These are phyloP conservation scores for Penicillium lividum DNA, from an alignment of 495 filamentous ascomycete genomes.

Conservation along the genomic window DNA sequence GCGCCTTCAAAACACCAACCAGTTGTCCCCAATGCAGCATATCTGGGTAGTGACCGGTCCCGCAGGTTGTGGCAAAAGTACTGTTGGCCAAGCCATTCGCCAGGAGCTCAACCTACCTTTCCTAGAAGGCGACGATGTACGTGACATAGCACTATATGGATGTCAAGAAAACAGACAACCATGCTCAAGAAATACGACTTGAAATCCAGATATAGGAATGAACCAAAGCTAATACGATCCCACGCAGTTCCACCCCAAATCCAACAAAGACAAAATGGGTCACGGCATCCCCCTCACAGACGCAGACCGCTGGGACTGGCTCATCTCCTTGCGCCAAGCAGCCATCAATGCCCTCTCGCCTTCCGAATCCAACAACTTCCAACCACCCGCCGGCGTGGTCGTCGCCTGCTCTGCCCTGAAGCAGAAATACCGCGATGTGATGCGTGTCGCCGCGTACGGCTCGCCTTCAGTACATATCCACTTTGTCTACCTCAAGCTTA, in stretches of 20 bases:
- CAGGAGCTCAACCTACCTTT: constrained; percentile 72
- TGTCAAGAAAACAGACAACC: not conserved
- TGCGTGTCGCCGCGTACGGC: constrained; percentile 82
- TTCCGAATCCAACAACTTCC: constrained; percentile 41
- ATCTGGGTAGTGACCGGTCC: constrained; percentile 99
- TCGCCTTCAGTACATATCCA: constrained; percentile 77
- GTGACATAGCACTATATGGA: constrained; percentile 28
- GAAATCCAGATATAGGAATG: constrained; percentile 17
- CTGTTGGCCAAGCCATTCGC: constrained; percentile 79
- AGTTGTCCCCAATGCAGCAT: constrained; percentile 58
- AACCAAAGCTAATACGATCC: constrained; percentile 10
- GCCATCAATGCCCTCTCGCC: constrained; percentile 65
- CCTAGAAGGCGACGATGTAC: constrained; percentile 94
- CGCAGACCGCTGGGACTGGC: constrained; percentile 97
- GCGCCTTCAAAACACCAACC: constrained; percentile 17
- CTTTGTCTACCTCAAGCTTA: constrained; percentile 87
- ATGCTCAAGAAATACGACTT: not conserved
- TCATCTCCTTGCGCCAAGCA: constrained; percentile 82
- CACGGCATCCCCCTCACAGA: constrained; percentile 86
- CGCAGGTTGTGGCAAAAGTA: constrained; percentile 95
- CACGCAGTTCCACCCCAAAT: constrained; percentile 73
- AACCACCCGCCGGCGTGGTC: constrained; percentile 73
- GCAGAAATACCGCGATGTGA: constrained; percentile 95
- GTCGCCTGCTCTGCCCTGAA: constrained; percentile 96
- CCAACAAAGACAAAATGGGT: constrained; percentile 94